These are phyloP conservation scores for Cladorrhinum sp. DNA, from an alignment of 2,329 filamentous ascomycete genomes.

Conservation along the genomic window DNA sequence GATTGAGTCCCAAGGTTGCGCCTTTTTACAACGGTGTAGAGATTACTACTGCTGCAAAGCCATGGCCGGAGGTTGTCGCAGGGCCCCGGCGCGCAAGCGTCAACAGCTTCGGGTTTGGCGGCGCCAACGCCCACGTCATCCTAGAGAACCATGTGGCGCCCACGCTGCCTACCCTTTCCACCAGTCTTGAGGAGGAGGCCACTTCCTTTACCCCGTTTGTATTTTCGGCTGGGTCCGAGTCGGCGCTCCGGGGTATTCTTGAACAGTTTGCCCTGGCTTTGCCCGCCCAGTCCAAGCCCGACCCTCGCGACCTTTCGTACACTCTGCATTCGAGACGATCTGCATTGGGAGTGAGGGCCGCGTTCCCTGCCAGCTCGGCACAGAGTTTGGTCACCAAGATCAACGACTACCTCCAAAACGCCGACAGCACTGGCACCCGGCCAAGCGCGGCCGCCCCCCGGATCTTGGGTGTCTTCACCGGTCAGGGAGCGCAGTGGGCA, in stretches of 20 bases:
- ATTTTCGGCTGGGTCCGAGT: constrained; percentile 13
- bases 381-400: constrained; percentile 4
- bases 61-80: constrained; percentile 20
- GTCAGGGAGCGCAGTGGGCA: constrained; percentile 32
- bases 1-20: background rate
- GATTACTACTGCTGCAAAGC: background rate
- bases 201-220: constrained; percentile 11
- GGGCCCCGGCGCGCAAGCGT: constrained; percentile 35
- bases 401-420: background rate
- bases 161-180: constrained; percentile 25
- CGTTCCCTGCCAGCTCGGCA: constrained; percentile 1
- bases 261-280: background rate
- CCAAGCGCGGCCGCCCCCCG: background rate
- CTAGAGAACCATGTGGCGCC: constrained; percentile 16
- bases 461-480: constrained; percentile 29
- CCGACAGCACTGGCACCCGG: background rate
- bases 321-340: constrained; percentile 16
- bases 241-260: constrained; percentile 1
- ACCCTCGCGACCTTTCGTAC: constrained; percentile 51
- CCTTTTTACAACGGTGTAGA: background rate
- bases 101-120: constrained; percentile 46
- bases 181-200: constrained; percentile 22
- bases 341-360: constrained; percentile 14
- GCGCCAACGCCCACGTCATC: constrained; percentile 29
- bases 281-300: constrained; percentile 23